These are phyloP conservation scores for Gnomoniopsis smithogilvyi DNA, from an alignment of 2,329 filamentous ascomycete species.

Conservation along the genomic window DNA sequence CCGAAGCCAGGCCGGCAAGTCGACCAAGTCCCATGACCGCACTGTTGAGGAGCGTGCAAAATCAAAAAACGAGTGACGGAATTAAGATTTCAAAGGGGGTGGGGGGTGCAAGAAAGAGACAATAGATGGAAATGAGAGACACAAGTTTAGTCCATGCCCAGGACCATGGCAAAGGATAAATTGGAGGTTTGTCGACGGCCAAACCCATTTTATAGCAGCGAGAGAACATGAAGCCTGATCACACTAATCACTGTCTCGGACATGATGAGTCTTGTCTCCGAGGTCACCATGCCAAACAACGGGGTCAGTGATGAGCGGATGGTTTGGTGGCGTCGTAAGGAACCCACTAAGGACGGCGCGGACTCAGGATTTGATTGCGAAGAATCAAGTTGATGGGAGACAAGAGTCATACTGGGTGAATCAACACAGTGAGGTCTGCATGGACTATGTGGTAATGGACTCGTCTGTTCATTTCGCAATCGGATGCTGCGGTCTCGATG, in stretches of 20 bases:
- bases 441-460: background rate
- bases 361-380: constrained; percentile 15
- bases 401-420: constrained; percentile 17
- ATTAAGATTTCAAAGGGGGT: background rate
- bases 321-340: constrained; percentile 3
- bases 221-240: background rate
- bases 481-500: background rate
- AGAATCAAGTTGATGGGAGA: constrained; percentile 11
- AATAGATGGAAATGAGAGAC: constrained; percentile 13
- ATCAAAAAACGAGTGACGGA: background rate
- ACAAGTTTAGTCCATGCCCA: constrained; percentile 12
- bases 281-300: background rate
- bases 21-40: constrained; percentile 8
- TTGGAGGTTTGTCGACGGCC: constrained; percentile 6
- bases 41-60: background rate
- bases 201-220: constrained; percentile 15
- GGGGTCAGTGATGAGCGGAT: background rate
- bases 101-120: constrained; percentile 1
- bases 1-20: constrained; percentile 15
- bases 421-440: constrained; percentile 1
- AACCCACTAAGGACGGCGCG: background rate
- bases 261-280: constrained; percentile 6
- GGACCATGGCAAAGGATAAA: background rate
- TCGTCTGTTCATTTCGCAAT: background rate
- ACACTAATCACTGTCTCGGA: constrained; percentile 7